A percentile compares a stretch with the other conserved stretches of the same genome.
phyloP scores from a whole-genome alignment of 2,329 filamentous ascomycete species.

The Monosporascus sp. region DNA sequence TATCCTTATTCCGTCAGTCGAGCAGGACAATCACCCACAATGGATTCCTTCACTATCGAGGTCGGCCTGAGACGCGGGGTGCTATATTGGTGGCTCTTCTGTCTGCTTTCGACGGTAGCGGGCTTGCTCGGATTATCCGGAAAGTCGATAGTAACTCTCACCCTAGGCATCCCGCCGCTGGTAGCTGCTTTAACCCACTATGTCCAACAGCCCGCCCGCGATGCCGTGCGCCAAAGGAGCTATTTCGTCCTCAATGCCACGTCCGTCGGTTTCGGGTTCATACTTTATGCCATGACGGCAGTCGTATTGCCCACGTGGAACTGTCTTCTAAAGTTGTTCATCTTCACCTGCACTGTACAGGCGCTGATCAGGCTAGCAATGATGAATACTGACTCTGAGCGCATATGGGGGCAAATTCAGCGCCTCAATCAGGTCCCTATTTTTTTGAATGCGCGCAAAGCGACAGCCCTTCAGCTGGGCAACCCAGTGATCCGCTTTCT shows the following conservation, averaged over 20 bases:
- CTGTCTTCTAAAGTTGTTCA: background rate
- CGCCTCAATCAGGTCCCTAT: background rate
- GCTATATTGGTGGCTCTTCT: background rate
- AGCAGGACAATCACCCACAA: background rate
- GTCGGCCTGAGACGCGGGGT: background rate
- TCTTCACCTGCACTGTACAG: background rate
- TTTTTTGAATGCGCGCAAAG: background rate
- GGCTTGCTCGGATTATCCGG: background rate
- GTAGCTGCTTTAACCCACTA: background rate
- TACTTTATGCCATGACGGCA: background rate
- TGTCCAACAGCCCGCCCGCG: background rate
- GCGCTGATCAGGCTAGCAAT: background rate
- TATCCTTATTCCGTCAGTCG: background rate
- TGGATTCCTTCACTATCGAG: background rate
- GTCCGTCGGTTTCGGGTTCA: background rate
- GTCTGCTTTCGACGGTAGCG: background rate
- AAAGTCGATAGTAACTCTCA: background rate
- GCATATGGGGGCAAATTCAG: background rate
- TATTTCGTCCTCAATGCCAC: background rate
- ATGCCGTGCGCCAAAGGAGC: background rate
- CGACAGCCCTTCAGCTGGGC: background rate
- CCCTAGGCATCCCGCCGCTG: background rate
- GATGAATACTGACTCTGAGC: background rate
- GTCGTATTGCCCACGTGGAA: background rate
- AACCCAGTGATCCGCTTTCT: background rate